Evolutionary conservation across 176 grass and related monocot species (phyloP).

Genomic region (Oryza officinalis): DNA sequence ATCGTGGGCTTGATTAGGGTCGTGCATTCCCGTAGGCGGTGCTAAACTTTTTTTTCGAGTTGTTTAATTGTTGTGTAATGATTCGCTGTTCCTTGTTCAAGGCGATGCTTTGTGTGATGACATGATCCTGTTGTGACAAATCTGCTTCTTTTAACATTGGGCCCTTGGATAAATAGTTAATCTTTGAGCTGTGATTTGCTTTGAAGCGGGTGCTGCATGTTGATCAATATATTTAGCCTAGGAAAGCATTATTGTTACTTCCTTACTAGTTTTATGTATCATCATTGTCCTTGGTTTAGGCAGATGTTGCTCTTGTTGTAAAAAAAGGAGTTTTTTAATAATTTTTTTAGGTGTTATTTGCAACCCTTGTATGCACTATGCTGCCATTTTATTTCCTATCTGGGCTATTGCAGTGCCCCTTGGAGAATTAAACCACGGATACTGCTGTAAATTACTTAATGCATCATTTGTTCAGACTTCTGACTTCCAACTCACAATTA

Average conservation of each 20-base stretch:
- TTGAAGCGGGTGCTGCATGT: too few relatives aligned
- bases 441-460: not conserved
- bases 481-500: not conserved
- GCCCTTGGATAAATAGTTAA: not conserved
- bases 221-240: not conserved
- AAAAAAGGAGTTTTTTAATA: not conserved
- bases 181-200: not conserved
- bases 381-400: slow-evolving; percentile 7
- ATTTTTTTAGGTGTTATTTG: not conserved
- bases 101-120: not conserved
- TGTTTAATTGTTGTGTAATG: not conserved
- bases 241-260: not conserved
- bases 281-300: not conserved
- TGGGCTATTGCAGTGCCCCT: slow-evolving; percentile 10
- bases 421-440: not conserved
- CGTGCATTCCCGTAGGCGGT: not conserved
- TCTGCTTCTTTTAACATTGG: not conserved
- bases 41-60: not conserved
- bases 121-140: not conserved
- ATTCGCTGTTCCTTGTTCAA: not conserved
- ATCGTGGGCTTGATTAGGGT: not conserved
- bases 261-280: not conserved
- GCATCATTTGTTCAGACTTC: not conserved
- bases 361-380: not conserved
- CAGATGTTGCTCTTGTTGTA: not conserved